phyloP scores from a whole-genome alignment of 192 early-diverging fungal genomes.

The Linnemannia exigua region DNA sequence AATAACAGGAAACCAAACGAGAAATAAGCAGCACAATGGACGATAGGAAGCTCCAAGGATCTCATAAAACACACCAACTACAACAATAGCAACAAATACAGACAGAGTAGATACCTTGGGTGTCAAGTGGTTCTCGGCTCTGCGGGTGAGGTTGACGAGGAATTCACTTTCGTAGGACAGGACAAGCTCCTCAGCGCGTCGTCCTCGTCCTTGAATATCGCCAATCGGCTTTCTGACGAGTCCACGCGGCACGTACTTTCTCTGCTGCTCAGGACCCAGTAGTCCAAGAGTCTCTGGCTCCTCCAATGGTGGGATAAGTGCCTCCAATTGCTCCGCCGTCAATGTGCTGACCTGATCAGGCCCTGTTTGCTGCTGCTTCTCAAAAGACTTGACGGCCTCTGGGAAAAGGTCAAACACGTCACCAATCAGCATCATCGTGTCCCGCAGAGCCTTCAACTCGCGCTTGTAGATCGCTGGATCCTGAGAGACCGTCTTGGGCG shows the following conservation, averaged over 20 bases:
- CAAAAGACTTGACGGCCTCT: slow-evolving; percentile 32
- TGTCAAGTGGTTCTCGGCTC: slow-evolving; percentile 20
- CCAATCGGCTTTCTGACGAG: slow-evolving; percentile 29
- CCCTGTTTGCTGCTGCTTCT: slow-evolving; percentile 40
- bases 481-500: slow-evolving; percentile 26
- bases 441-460: slow-evolving; percentile 32
- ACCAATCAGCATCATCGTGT: slow-evolving; percentile 34
- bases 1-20: not conserved
- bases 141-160: slow-evolving; percentile 31
- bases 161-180: slow-evolving; percentile 46
- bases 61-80: not conserved
- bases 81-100: not conserved
- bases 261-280: slow-evolving; percentile 21
- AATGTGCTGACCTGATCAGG: slow-evolving; percentile 21
- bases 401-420: slow-evolving; percentile 51
- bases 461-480: slow-evolving; percentile 16
- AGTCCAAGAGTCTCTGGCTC: slow-evolving; percentile 16
- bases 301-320: slow-evolving; percentile 40
- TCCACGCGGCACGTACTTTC: slow-evolving; percentile 32
- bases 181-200: slow-evolving; percentile 22
- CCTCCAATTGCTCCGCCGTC: slow-evolving; percentile 37
- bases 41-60: too few species aligned
- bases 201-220: slow-evolving; percentile 19
- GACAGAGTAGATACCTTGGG: slow-evolving; percentile 29
- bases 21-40: too few species aligned